A percentile compares a stretch with the other conserved stretches of the same genome.
These are phyloP conservation scores for Aquilaria malaccensis DNA, from an alignment of 345 rosid species.

Conservation along the genomic window DNA sequence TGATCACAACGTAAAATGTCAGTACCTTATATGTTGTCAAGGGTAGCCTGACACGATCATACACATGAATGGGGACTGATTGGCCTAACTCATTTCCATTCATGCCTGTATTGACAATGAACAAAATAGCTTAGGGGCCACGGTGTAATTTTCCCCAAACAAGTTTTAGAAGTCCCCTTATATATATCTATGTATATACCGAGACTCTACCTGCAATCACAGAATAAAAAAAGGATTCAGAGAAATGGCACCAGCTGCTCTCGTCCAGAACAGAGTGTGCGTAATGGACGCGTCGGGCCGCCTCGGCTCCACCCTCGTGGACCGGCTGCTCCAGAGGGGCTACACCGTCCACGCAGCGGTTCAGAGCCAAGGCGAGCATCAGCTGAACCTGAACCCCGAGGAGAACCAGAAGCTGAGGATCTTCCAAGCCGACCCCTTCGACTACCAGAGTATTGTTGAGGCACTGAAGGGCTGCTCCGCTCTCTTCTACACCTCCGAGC, in stretches of 20 bases:
- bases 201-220: too few relatives aligned
- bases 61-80: too few relatives aligned
- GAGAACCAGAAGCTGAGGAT: conserved; percentile 35
- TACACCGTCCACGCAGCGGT: conserved; percentile 57
- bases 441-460: conserved; percentile 45
- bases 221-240: too few relatives aligned
- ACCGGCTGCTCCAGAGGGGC: conserved; percentile 37
- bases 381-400: neutral
- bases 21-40: too few relatives aligned
- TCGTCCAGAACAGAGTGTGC: conserved; percentile 27
- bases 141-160: too few relatives aligned
- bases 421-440: conserved; percentile 48
- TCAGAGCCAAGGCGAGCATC: conserved; percentile 17
- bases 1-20: too few relatives aligned
- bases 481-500: conserved; percentile 51
- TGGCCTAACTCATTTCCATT: too few relatives aligned
- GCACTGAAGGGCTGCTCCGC: conserved; percentile 52
- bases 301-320: conserved; percentile 42
- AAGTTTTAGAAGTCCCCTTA: too few relatives aligned
- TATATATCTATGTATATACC: too few relatives aligned
- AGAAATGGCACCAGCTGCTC: conserved; percentile 37
- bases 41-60: too few relatives aligned
- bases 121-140: too few relatives aligned
- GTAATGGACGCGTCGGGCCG: conserved; percentile 62
- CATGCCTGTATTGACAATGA: too few relatives aligned